phyloP scores from a whole-genome alignment of 495 filamentous ascomycete species.

The Viridothelium virens region DNA sequence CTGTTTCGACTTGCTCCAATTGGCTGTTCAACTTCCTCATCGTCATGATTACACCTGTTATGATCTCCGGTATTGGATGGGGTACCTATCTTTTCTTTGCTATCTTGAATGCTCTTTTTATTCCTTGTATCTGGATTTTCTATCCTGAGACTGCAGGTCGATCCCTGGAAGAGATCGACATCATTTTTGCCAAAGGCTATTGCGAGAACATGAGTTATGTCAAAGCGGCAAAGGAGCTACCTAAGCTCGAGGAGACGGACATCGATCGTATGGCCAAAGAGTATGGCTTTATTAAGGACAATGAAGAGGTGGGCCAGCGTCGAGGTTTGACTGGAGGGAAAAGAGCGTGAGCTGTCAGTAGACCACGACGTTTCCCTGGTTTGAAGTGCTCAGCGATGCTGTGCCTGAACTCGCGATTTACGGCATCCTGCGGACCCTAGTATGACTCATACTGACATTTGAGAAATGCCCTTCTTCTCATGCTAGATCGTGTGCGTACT shows the following conservation, averaged over 20 bases:
- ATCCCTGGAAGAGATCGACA: slow-evolving; percentile 71
- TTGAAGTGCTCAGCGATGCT: too few species aligned
- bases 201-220: slow-evolving; percentile 70
- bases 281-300: slow-evolving; percentile 46
- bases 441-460: too few species aligned
- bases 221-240: slow-evolving; percentile 59
- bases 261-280: slow-evolving; percentile 54
- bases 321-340: too few species aligned
- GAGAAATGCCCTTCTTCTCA: too few species aligned
- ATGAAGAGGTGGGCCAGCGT: slow-evolving; percentile 22
- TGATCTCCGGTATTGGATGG: slow-evolving; percentile 61
- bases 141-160: slow-evolving; percentile 66
- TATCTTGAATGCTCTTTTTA: slow-evolving; percentile 57
- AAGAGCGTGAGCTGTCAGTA: too few species aligned
- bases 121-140: slow-evolving; percentile 69
- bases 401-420: too few species aligned
- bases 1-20: slow-evolving; percentile 46
- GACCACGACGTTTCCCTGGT: too few species aligned
- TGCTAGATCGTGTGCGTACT: too few species aligned
- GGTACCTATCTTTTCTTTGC: slow-evolving; percentile 77
- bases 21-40: slow-evolving; percentile 57
- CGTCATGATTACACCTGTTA: slow-evolving; percentile 74
- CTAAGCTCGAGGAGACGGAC: slow-evolving; percentile 54
- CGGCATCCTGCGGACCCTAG: too few species aligned
- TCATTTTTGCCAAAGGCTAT: slow-evolving; percentile 73